Base-by-base conservation (phyloP, 306 rosid species). In the Neltuma alba region DNA sequence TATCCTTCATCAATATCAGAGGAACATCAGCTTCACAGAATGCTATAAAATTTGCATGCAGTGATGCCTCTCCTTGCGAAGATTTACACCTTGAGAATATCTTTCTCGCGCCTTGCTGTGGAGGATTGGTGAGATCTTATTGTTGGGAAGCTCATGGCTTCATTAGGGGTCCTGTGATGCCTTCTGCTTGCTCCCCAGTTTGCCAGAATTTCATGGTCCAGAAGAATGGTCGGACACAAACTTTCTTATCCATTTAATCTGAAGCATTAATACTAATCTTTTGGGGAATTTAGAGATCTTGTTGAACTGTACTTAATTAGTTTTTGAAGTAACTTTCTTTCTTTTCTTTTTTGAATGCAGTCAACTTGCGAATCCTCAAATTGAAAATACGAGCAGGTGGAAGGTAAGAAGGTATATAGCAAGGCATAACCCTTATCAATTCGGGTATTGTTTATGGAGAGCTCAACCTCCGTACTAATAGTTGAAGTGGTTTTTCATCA, bases 131-230 rank as follows among this genome's bases (percentile, higher is more conserved):
- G 21, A 87, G 34, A 60, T 85, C 99, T 63, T 84, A 69, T 70
- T 92, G 97, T 75, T 92, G 97, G 99, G 81, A 83, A 85, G 99
- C 97, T 70, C 58, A 86, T 61, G 99, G 99, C 66, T 83, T 82
- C 41, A 87, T 83, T 83, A 77, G 23, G 7, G 95, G 99, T 70
- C 45, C 52, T 20, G 79, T 89, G 57, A 27, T 85, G 62, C 99
- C 97, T 68, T 83, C 91, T 41, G 38, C 88, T 36, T 89, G 95
- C 79, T 85, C 91, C 83, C 62, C 86, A 7, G 58, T 30, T 28
- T 61, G 62, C 54, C 67, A 82, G n/a, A 82, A 61, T 78, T 79
- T 85, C 81, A 81, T 42, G 76, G 82, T 83, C 85, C 76, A 79
- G 84, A 77, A 72, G 85, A 70, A 36, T 31, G 58, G 83, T 60